These are phyloP conservation scores for Ligustrum vulgare DNA, from an alignment of 257 asterid genomes.

Conservation along the genomic window DNA sequence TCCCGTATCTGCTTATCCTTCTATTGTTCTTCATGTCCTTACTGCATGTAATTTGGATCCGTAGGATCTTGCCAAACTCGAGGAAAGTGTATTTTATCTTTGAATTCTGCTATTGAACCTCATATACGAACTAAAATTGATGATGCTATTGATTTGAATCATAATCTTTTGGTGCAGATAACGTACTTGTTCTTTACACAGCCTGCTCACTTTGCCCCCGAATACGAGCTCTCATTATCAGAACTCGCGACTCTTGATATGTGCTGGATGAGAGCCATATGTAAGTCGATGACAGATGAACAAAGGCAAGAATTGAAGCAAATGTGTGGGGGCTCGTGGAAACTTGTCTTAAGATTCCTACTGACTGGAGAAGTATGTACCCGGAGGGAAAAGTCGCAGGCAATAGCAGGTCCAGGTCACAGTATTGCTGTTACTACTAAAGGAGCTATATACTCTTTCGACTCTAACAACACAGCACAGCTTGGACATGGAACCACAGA, in stretches of 20 bases:
- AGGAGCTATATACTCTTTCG: slow-evolving; percentile 88
- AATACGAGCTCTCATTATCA: slow-evolving; percentile 76
- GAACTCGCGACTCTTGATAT: slow-evolving; percentile 98
- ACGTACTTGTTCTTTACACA: slow-evolving; percentile 90
- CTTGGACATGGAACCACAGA: slow-evolving; percentile 83
- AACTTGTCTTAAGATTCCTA: slow-evolving; percentile 82
- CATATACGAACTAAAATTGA: slow-evolving; percentile 43
- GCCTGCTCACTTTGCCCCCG: slow-evolving; percentile 92
- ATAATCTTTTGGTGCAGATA: slow-evolving; percentile 57
- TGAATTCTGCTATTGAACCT: not conserved
- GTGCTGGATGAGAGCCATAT: slow-evolving; percentile 90
- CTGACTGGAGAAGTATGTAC: slow-evolving; percentile 90
- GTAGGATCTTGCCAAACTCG: slow-evolving; percentile 91
- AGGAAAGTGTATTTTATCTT: slow-evolving; percentile 66
- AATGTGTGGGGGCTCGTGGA: slow-evolving; percentile 95
- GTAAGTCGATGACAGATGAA: slow-evolving; percentile 75
- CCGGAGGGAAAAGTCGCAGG: slow-evolving; percentile 93
- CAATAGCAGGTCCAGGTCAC: slow-evolving; percentile 98
- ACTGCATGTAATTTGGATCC: slow-evolving; percentile 81
- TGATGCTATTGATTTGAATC: slow-evolving; percentile 73
- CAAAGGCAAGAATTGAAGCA: slow-evolving; percentile 61
- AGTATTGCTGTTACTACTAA: slow-evolving; percentile 82
- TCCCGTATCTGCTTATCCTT: slow-evolving; percentile 93
- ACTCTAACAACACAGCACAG: slow-evolving; percentile 88
- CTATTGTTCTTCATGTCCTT: slow-evolving; percentile 92